Percentiles rank a stretch among this genome's conserved stretches.
phyloP scores from a whole-genome alignment of 2,329 filamentous ascomycete species.

The Gnomoniopsis smithogilvyi region DNA sequence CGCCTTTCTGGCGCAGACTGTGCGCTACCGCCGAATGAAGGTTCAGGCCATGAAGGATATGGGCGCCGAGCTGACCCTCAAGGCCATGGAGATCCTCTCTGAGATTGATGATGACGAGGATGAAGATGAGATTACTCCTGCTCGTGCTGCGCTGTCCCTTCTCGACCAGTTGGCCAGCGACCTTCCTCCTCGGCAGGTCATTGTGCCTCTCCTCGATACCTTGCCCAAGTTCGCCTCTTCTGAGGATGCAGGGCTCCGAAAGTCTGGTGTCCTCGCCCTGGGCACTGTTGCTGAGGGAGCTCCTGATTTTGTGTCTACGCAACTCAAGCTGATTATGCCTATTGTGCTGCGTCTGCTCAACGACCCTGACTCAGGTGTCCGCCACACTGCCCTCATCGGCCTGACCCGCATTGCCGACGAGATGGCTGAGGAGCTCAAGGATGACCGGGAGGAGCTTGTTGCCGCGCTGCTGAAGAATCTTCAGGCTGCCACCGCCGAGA shows the following conservation, averaged over 20 bases:
- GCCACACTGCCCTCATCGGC: constrained; percentile 82
- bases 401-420: constrained; percentile 91
- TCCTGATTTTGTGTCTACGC: constrained; percentile 94
- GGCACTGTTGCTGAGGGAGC: constrained; percentile 95
- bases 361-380: constrained; percentile 79
- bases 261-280: constrained; percentile 86
- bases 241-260: constrained; percentile 72
- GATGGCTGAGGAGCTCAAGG: constrained; percentile 82
- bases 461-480: constrained; percentile 84
- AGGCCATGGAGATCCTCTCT: constrained; percentile 83
- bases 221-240: constrained; percentile 78
- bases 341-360: constrained; percentile 78
- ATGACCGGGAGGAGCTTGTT: constrained; percentile 82
- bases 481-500: constrained; percentile 70
- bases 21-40: constrained; percentile 92
- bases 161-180: constrained; percentile 86
- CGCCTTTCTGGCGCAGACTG: constrained; percentile 88
- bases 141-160: constrained; percentile 78
- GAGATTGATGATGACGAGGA: constrained; percentile 80
- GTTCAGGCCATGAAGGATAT: constrained; percentile 83
- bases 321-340: constrained; percentile 82
- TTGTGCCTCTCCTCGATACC: constrained; percentile 85
- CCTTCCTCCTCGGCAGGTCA: constrained; percentile 88
- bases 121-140: constrained; percentile 83
- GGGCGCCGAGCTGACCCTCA: constrained; percentile 81